Base-by-base conservation (phyloP, 495 filamentous ascomycete genomes). In the Platismatia glauca region DNA sequence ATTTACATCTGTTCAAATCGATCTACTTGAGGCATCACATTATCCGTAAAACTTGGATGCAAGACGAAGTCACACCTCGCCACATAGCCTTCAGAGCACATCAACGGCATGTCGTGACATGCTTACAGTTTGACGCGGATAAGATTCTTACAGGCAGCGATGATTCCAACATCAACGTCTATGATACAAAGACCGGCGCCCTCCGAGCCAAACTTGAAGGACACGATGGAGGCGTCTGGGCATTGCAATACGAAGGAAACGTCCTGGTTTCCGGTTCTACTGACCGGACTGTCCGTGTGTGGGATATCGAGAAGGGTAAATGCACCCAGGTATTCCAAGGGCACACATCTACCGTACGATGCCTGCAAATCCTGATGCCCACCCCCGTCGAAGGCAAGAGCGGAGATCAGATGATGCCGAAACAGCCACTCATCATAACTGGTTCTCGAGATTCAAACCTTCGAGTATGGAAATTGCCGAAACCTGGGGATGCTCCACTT, bases 131-230 rank as follows among this genome's bases (percentile, higher is more conserved):
- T 67, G 94, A 99, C 68, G 87, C 89, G 35, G 94, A 97, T 76
- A 97, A 97, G 74, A 96, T 99, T 61, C 78, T 99, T 62, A 99
- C 95, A 15, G 94, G 94, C 35, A 97, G 92, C 67, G 94, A 99
- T 74, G 94, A 99, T 71, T 95, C 91, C 13, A 88, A 96, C 63
- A 99, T 99, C 71, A 91, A 97, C 70, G 93, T 99, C 48, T 99
- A 97, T 71, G 92, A 97, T 69, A 99, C 94, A 16, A 93, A 92
- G 73, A 97, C 91, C 8, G 94, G 94, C 61, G 88, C 87, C 60
- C 74, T 95, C 57, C 84, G 89, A 62, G 88, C 83, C 59, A 89
- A 84, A 43, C 81, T 99, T 7, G 86, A 89, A 70, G 94, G 94
- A 24, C 94, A 99, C 70, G 95, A 99, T 69, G 94, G 94, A 52